Conservation (phyloP, 805 yeast genomes). For the Saturnispora dispora region DNA sequence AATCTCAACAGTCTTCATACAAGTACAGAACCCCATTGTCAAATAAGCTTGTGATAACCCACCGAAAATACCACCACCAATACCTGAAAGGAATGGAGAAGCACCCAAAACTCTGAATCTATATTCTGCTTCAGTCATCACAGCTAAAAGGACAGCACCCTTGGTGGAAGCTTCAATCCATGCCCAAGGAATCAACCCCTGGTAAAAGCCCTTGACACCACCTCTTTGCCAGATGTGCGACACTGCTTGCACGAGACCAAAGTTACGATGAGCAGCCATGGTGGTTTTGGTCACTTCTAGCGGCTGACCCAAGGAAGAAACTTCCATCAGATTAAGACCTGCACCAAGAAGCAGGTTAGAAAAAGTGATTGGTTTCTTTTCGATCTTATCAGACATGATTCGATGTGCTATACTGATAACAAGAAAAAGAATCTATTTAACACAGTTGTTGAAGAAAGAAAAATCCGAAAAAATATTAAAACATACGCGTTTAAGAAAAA, state of each 20-base stretch:
- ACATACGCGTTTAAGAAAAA: neutral
- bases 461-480: neutral
- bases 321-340: conserved; percentile 85
- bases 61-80: conserved; percentile 92
- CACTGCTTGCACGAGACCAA: conserved; percentile 59
- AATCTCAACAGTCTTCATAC: conserved; percentile 98
- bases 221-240: conserved; percentile 87
- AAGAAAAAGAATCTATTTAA: neutral
- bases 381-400: conserved; percentile 13
- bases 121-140: conserved; percentile 87
- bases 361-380: conserved; percentile 81
- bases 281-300: conserved; percentile 93
- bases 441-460: neutral
- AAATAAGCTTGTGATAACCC: conserved; percentile 95
- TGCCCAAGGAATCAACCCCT: conserved; percentile 98
- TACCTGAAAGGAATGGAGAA: conserved; percentile 73
- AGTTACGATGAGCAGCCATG: conserved; percentile 90
- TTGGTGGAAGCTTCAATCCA: conserved; percentile 99
- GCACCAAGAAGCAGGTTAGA: conserved; percentile 91
- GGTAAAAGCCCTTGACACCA: conserved; percentile 86
- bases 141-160: conserved; percentile 92
- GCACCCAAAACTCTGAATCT: conserved; percentile 55
- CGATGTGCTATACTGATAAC: neutral
- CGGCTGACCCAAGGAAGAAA: conserved; percentile 93
- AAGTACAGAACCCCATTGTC: conserved; percentile 97